Evolutionary conservation across 805 yeast genomes (phyloP), one percentile per base, ranked within the genome.

Genomic region (Blastobotrys mokoenaii): DNA sequence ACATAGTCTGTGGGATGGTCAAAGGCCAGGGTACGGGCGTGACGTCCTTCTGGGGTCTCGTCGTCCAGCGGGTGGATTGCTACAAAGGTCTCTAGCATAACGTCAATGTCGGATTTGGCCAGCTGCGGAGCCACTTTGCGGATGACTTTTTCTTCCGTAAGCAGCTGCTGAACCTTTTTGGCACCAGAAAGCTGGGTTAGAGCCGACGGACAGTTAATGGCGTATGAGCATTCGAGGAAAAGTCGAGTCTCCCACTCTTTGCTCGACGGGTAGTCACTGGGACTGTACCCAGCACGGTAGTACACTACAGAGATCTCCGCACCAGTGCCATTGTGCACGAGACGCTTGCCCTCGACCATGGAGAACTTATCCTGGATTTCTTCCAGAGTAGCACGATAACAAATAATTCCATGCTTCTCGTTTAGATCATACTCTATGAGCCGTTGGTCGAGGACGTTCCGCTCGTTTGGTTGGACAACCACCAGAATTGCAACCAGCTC

Each of bases 401-500:
- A 74, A 51, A 70, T 74, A 36, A 88, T 66, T 7, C 76, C 77
- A 58, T 77, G 73, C 16, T 70, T 60, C 9, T 71, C 64, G 53
- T 82, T 66, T 37, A 93, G 69, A 22, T 75, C 71, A 57, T 77
- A 85, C 61, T 93, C 97, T 36, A 93, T 61, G 31, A 78, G 76
- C 56, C 95, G 77, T 66, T 93, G 99, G 65, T 93, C 99, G 64
- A 87, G 83, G 22, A 85, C 82, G 61, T 93, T 93, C 51, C 93
- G 72, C 63, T 93, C 99, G 38, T 74, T 74, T 5, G 85, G 81
- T 62, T 93, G 97, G 1, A 84, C 84, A 17, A 93, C 76, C 53
- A 89, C 79, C 35, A 89, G 68, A 1, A 93, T 77, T n/a, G 64
- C 54, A n/a, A 18, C 27, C 14, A 8, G 33, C n/a, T 16, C 43